phyloP scores from a whole-genome alignment of 2,329 filamentous ascomycete species.

The Fusarium praegraminearum region DNA sequence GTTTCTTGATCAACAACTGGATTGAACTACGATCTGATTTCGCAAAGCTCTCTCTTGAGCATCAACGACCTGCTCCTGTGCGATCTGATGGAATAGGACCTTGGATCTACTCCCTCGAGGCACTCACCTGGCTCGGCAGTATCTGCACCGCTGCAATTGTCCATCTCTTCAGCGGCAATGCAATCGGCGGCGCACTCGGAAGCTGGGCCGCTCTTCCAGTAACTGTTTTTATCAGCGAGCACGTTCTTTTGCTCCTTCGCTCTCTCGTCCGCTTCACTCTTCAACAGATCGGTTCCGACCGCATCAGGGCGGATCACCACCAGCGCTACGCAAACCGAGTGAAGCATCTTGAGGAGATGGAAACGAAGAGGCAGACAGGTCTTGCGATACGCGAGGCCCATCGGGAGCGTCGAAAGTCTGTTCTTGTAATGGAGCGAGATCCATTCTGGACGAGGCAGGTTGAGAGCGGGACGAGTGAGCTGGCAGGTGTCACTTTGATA shows the following conservation, averaged over 20 bases:
- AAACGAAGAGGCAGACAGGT: slow-evolving; percentile 53
- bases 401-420: slow-evolving; percentile 55
- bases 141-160: slow-evolving; percentile 79
- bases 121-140: slow-evolving; percentile 78
- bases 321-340: slow-evolving; percentile 55
- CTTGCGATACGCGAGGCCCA: slow-evolving; percentile 52
- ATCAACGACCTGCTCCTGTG: slow-evolving; percentile 75
- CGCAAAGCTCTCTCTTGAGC: slow-evolving; percentile 80
- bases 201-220: slow-evolving; percentile 75
- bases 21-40: slow-evolving; percentile 81
- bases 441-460: slow-evolving; percentile 59
- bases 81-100: slow-evolving; percentile 80
- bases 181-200: slow-evolving; percentile 60
- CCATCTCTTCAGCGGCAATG: slow-evolving; percentile 75
- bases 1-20: slow-evolving; percentile 82
- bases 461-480: slow-evolving; percentile 54
- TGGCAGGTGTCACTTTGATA: slow-evolving; percentile 53
- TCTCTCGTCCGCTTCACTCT: slow-evolving; percentile 54
- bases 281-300: slow-evolving; percentile 55
- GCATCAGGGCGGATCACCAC: slow-evolving; percentile 56
- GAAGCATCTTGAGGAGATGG: slow-evolving; percentile 56
- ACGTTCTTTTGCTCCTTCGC: slow-evolving; percentile 74
- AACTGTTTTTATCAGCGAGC: slow-evolving; percentile 79
- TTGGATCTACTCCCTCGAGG: slow-evolving; percentile 75
- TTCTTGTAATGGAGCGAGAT: slow-evolving; percentile 51